Evolutionary conservation across 345 rosid genomes (phyloP), one percentile per base, ranked within the genome.

Genomic region (Sonneratia caseolaris): DNA sequence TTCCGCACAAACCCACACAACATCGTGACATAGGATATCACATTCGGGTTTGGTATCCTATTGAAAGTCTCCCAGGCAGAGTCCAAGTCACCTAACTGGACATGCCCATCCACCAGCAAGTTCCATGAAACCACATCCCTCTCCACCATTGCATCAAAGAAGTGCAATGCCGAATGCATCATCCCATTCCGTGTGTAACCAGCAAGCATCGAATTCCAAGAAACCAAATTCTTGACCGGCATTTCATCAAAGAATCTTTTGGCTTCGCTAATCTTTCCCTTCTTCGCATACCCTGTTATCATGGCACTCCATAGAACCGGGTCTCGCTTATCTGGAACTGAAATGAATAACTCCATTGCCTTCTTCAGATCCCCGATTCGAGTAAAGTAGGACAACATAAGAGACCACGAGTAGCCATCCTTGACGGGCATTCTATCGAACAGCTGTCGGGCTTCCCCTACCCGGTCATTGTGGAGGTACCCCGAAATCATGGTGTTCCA

Each of bases 121-220:
- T 82, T 80, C 76, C 81, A 80, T 0, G 85, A 79, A 64, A 77
- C 75, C 0, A 51, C 71, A 70, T 79, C 81, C 35, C 71, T 55
- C 47, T 71, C 75, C 27, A 22, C 71, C 75, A 76, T 76, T 45
- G 49, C 79, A 67, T 66, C 71, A 24, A 76, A 76, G 51, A 71
- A 67, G 0, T 1, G 43, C 0, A 32, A 56, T 13, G 71, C 75
- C 27, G 1, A 71, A 36, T 2, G 0, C 75, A 76, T 66, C 35
- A 27, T 67, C 74, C 62, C 71, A 36, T 74, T 78, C 68, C 71
- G 72, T 3, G 82, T 72, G 67, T 84, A 84, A 24, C 82, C 85
- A 0, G 76, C 66, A 2, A 84, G 77, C 85, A 84, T 76, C 8
- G 85, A 81, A 69, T 84, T 84, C 85, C 85, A 84, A 0, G 87